Conservation (phyloP, 1,284 basidiomycete species). For the Pisolithus thermaeus region DNA sequence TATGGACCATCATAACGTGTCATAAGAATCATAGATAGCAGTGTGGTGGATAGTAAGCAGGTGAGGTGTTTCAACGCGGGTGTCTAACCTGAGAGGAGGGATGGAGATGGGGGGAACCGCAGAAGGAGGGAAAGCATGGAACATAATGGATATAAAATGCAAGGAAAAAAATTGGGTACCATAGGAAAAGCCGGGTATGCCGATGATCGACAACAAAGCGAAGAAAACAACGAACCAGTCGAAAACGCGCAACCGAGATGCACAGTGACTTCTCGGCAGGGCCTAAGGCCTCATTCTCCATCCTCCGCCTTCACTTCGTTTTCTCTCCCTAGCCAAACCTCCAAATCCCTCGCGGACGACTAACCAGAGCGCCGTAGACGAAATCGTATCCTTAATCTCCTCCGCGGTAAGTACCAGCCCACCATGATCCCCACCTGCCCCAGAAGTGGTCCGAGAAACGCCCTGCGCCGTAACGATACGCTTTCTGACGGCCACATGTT, state of each 20-base stretch:
- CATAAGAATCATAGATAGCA: no score
- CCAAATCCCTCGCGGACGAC: constrained; percentile 90
- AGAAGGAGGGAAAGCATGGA: no score
- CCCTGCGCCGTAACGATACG: constrained; percentile 43
- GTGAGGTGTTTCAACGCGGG: no score
- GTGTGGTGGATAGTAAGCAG: no score
- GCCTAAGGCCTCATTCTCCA: constrained; percentile 58
- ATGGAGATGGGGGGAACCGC: no score
- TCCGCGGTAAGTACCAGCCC: constrained; percentile 74
- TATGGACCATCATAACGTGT: no score
- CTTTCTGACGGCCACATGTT: constrained; percentile 45
- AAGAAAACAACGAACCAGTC: background rate
- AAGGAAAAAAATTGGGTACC: no score
- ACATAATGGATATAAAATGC: no score
- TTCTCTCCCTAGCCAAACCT: constrained; percentile 74
- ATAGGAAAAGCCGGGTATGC: no score
- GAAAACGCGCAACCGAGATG: background rate
- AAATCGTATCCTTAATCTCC: constrained; percentile 91
- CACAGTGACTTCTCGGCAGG: background rate
- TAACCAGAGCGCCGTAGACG: constrained; percentile 86
- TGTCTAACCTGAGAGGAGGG: no score
- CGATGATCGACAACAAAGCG: no score
- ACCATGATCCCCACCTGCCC: constrained; percentile 13
- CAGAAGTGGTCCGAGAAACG: constrained; percentile 32
- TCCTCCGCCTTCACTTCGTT: constrained; percentile 61